Conservation (phyloP, 306 rosid species). For the Rosa rugosa region DNA sequence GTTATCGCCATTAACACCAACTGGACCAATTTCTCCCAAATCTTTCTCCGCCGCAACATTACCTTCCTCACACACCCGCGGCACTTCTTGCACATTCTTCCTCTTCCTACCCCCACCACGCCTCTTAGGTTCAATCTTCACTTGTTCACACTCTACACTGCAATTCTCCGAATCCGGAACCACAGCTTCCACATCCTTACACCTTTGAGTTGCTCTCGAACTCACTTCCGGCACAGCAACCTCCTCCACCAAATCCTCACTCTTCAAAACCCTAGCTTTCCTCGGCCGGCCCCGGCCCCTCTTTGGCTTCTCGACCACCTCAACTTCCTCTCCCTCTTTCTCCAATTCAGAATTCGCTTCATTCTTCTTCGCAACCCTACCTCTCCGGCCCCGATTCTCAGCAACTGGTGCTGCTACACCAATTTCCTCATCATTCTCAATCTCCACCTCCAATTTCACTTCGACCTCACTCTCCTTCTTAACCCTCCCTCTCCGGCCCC, state of each 20-base stretch:
- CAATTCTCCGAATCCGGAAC: conserved; percentile 26
- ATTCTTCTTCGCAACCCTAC: conserved; percentile 10
- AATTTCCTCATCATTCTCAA: neutral
- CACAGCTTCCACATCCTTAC: conserved; percentile 26
- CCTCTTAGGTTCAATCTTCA: conserved; percentile 31
- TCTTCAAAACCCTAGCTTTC: conserved; percentile 32
- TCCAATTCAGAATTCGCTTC: no score
- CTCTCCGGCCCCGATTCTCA: no score
- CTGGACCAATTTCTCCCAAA: neutral
- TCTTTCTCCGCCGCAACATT: neutral
- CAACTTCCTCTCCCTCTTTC: neutral
- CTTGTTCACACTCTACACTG: conserved; percentile 22
- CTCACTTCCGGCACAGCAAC: neutral
- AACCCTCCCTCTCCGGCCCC: conserved; percentile 8
- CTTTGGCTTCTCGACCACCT: conserved; percentile 16
- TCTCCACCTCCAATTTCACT: neutral
- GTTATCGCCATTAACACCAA: neutral
- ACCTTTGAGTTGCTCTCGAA: conserved; percentile 27
- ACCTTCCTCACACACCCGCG: neutral
- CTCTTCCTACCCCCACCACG: neutral
- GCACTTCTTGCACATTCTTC: neutral
- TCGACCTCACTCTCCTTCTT: neutral
- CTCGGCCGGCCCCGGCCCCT: conserved; percentile 21
- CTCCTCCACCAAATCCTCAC: conserved; percentile 15
- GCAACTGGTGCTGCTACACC: no score